Evolutionary conservation across 2,329 filamentous ascomycete genomes (phyloP).

Genomic region (Tolypocladium pustulatum): DNA sequence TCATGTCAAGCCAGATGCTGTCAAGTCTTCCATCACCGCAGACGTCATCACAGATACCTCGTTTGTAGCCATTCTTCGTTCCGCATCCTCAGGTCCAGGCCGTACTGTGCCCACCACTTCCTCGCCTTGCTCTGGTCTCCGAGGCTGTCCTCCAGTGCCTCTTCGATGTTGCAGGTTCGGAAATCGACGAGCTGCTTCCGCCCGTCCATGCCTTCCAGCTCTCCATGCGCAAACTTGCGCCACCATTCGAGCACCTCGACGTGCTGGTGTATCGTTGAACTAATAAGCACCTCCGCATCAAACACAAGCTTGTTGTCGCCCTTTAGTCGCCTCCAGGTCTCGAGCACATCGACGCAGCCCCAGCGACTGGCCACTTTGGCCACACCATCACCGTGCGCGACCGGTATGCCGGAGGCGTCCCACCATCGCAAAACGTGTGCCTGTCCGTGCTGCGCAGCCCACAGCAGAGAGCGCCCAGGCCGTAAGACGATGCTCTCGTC

Average conservation of each 20-base stretch:
- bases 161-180: conserved; percentile 90
- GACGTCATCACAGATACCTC: conserved; percentile 51
- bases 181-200: conserved; percentile 68
- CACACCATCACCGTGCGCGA: conserved; percentile 70
- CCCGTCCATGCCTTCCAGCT: conserved; percentile 42
- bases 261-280: conserved; percentile 79
- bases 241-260: conserved; percentile 86
- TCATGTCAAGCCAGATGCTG: not conserved
- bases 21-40: conserved; percentile 28
- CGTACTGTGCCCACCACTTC: conserved; percentile 81
- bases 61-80: conserved; percentile 87
- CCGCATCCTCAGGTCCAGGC: conserved; percentile 68
- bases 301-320: conserved; percentile 59
- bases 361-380: conserved; percentile 76
- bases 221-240: conserved; percentile 55
- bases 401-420: conserved; percentile 70
- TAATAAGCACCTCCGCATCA: conserved; percentile 73
- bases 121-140: conserved; percentile 60
- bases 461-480: conserved; percentile 74
- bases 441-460: conserved; percentile 74
- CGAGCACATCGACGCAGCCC: conserved; percentile 73
- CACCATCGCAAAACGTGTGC: conserved; percentile 76
- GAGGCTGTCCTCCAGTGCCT: conserved; percentile 82
- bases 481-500: conserved; percentile 55
- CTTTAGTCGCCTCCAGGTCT: conserved; percentile 67